Percentiles rank a stretch among this genome's conserved stretches.
phyloP scores from a whole-genome alignment of 345 rosid species.

The Litchi chinensis region DNA sequence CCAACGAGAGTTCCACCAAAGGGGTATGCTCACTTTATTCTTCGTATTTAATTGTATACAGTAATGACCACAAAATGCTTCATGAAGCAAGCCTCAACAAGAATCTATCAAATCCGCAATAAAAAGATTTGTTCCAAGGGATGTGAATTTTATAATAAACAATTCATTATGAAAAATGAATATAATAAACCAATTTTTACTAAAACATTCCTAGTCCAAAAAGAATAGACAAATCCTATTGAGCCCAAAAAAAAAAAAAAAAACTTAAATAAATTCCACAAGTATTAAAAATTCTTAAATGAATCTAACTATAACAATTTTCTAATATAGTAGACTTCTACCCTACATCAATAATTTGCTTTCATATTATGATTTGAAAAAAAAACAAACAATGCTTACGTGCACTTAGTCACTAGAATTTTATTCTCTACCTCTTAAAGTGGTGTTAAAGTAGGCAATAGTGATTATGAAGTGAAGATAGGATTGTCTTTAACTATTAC shows the following conservation, averaged over 20 bases:
- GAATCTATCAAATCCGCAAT: background rate
- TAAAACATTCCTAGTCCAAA: background rate
- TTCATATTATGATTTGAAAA: background rate
- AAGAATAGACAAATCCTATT: background rate
- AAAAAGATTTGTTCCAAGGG: background rate
- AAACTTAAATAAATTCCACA: background rate
- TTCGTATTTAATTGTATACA: background rate
- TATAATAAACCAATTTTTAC: background rate
- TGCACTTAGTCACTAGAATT: background rate
- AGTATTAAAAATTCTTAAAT: background rate
- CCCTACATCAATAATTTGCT: background rate
- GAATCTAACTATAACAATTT: background rate
- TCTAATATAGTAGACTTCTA: background rate
- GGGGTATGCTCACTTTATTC: slow-evolving; percentile 46
- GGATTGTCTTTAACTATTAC: background rate
- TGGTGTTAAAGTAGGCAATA: background rate
- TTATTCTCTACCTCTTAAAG: slow-evolving; percentile 4
- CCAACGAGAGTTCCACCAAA: slow-evolving; percentile 33
- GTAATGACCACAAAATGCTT: background rate
- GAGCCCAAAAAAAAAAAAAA: background rate
- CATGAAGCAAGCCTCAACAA: background rate
- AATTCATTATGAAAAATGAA: background rate
- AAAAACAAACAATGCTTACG: background rate
- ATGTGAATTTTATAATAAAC: background rate
- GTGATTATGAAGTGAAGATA: background rate